A percentile compares a stretch with the other conserved stretches of the same genome.
Evolutionary conservation across 768 basidiomycete species (phyloP).

Genomic region (Lentinula sp.): DNA sequence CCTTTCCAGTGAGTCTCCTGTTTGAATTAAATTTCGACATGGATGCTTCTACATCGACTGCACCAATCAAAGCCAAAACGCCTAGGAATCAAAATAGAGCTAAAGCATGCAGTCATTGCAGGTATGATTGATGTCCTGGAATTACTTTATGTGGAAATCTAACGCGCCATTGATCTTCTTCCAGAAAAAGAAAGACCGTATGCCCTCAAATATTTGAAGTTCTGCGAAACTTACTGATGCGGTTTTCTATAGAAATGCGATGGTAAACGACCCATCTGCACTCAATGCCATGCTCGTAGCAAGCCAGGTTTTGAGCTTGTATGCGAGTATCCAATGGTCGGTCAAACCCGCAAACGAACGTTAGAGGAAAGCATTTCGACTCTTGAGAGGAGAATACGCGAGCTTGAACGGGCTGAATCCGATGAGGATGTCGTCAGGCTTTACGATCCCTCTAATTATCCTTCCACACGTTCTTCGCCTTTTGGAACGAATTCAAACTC

Average conservation of each 20-base stretch:
- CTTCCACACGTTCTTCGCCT: constrained; percentile 6
- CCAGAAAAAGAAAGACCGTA: neutral
- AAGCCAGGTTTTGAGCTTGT: constrained; percentile 22
- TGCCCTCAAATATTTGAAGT: neutral
- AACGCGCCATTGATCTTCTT: neutral
- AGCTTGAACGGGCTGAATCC: constrained; percentile 25
- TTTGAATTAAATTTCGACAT: neutral
- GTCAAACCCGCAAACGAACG: constrained; percentile 27
- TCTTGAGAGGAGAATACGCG: constrained; percentile 30
- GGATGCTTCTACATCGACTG: neutral
- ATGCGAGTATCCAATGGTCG: constrained; percentile 38
- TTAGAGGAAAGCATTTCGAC: constrained; percentile 36
- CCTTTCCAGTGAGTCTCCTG: neutral
- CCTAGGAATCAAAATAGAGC: constrained; percentile 2
- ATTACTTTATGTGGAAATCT: neutral
- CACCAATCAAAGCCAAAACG: neutral
- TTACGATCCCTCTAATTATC: constrained; percentile 8
- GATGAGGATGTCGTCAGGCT: constrained; percentile 11
- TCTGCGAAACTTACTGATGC: neutral
- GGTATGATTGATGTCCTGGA: neutral
- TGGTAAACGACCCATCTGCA: constrained; percentile 30
- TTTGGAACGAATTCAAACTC: neutral
- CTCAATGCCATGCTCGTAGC: constrained; percentile 29
- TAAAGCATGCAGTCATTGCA: constrained; percentile 4
- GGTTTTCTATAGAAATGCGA: constrained; percentile 30